phyloP scores from a whole-genome alignment of 2,329 filamentous ascomycete species.

The Arthrobotrys pseudoclavata region DNA sequence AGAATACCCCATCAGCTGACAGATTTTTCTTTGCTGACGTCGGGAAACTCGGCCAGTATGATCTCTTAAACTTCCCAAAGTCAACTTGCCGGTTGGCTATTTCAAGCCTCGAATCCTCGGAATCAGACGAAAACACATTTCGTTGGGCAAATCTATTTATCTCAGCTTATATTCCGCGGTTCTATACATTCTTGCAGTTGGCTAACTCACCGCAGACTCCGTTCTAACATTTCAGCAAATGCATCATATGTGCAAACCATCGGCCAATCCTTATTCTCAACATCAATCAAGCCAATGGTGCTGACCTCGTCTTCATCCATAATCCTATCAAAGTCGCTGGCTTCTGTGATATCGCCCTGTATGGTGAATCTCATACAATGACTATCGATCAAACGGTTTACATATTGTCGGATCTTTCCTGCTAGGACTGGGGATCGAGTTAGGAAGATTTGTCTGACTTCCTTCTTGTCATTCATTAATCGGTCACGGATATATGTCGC shows the following conservation, averaged over 20 bases:
- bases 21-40: slow-evolving; percentile 17
- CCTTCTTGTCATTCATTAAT: slow-evolving; percentile 7
- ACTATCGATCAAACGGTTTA: slow-evolving; percentile 29
- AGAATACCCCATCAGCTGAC: slow-evolving; percentile 31
- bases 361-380: slow-evolving; percentile 11
- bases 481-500: slow-evolving; percentile 23
- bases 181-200: not conserved
- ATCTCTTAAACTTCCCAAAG: slow-evolving; percentile 36
- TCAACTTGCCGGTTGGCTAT: slow-evolving; percentile 16
- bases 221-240: slow-evolving; percentile 31
- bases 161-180: not conserved
- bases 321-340: not conserved
- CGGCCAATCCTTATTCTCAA: slow-evolving; percentile 16
- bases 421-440: slow-evolving; percentile 39
- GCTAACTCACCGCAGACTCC: slow-evolving; percentile 15
- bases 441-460: slow-evolving; percentile 42
- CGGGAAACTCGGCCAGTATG: slow-evolving; percentile 29
- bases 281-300: slow-evolving; percentile 7
- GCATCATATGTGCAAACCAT: slow-evolving; percentile 39
- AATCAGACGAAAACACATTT: slow-evolving; percentile 12
- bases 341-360: not conserved
- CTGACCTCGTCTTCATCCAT: slow-evolving; percentile 1
- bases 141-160: slow-evolving; percentile 33
- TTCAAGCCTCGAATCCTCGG: slow-evolving; percentile 1
- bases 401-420: slow-evolving; percentile 40